Conservation (phyloP, 441 rosid species). For the Pelargonium citronellum region DNA sequence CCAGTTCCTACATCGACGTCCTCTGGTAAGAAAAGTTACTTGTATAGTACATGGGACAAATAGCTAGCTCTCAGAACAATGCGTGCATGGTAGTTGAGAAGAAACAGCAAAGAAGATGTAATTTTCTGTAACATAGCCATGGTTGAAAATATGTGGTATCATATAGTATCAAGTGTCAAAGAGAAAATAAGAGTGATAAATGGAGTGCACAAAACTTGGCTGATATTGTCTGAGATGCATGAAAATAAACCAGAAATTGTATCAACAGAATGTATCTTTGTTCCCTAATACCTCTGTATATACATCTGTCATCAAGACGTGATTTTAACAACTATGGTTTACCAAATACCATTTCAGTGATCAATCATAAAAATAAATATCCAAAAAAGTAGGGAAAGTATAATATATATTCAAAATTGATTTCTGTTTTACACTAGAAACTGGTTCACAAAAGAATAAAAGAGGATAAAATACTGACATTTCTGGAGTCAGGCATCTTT, state of each 20-base stretch:
- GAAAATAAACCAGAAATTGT: too few species aligned
- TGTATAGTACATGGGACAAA: neutral
- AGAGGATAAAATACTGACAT: neutral
- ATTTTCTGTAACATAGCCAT: too few species aligned
- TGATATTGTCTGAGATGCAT: too few species aligned
- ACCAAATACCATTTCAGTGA: neutral
- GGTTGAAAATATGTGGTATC: too few species aligned
- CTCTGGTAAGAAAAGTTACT: conserved; percentile 31
- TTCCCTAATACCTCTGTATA: neutral
- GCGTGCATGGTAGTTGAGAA: too few species aligned
- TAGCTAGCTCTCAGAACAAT: neutral
- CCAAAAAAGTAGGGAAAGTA: neutral
- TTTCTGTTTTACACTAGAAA: neutral
- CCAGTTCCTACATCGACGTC: conserved; percentile 35
- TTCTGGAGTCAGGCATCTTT: neutral
- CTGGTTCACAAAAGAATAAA: neutral
- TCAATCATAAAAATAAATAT: neutral
- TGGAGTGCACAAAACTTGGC: too few species aligned
- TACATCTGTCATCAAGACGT: neutral
- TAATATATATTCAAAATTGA: neutral
- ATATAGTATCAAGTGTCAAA: too few species aligned
- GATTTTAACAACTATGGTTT: too few species aligned
- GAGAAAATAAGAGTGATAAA: too few species aligned
- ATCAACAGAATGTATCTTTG: neutral
- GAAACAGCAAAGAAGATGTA: neutral